Conservation (phyloP, 441 rosid genomes). For the Erodium texanum region DNA sequence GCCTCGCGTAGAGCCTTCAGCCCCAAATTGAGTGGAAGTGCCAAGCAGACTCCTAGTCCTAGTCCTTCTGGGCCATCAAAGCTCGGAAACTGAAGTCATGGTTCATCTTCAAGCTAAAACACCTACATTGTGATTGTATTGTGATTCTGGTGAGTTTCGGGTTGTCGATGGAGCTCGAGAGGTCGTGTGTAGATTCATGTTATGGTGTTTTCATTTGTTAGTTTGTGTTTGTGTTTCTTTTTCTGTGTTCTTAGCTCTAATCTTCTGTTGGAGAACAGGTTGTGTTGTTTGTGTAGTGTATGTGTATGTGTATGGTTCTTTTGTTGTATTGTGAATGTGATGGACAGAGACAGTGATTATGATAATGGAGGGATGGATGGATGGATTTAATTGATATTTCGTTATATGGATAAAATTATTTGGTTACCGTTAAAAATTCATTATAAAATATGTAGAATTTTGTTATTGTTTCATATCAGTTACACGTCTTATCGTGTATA, state of each 20-base stretch:
- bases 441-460: neutral
- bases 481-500: no score
- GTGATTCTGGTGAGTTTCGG: constrained; percentile 14
- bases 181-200: constrained; percentile 28
- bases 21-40: no score
- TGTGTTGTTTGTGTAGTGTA: constrained; percentile 16
- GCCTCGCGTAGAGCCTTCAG: no score
- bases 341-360: constrained; percentile 22
- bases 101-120: constrained; percentile 14
- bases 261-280: constrained; percentile 6
- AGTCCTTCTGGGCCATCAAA: no score
- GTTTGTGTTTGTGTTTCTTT: constrained; percentile 9
- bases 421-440: neutral
- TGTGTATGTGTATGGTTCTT: no score
- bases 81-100: no score
- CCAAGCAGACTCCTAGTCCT: no score
- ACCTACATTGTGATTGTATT: neutral
- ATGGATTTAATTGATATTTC: constrained; percentile 1
- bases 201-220: constrained; percentile 10
- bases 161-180: constrained; percentile 38
- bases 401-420: no score
- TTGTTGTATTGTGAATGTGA: constrained; percentile 13
- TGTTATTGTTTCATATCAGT: no score
- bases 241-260: constrained; percentile 15
- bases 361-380: constrained; percentile 18